Evolutionary conservation across 1,284 basidiomycete species (phyloP), one percentile per base, ranked within the genome.

Genomic region (Puccinia hordei): DNA sequence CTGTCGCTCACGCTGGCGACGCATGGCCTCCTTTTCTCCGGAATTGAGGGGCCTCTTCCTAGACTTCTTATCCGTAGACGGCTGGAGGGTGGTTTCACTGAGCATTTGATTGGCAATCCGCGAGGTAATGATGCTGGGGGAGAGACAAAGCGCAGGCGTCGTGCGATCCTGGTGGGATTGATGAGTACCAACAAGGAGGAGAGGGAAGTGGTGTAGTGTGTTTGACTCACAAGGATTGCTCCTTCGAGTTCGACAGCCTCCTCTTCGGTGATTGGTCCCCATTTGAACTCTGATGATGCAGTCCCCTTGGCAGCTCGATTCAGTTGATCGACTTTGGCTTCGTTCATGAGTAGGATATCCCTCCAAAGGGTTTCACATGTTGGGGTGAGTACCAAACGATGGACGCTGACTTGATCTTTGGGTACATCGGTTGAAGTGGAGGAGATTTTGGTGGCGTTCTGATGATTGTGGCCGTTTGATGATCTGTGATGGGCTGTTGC

Each of bases 61-160:
- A 38, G 59, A 61, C 53, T 73, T 80, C 19, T 80, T 59, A 68
- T 73, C 33, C 19, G 71, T 80, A 27, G 79, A 80, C 35, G 79
- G 79, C 65, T 80, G 79, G 12, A 80, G 59, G 35, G 79, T 73
- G 38, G 79, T 80, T 27, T 73, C 72, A 24, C 51, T 59, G 10
- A 80, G 59, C 61, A 80, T 73, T 66, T 73, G 72, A 44, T 80
- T 80, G 27, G 79, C 79, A n/a, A 80, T 80, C 24, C 72, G 71
- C 22, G 79, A 73, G 59, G 79, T 80, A 51, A 80, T 74, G 27
- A 80, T 73, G 51, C 79, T 80, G 46, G 79, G 79, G 35, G 71
- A 80, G 30, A 80, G 63, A 57, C 79, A 80, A 3, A 80, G 63
- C 22, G 79, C 69, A 27, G 79, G 79, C 9, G 79, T 46, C 24